Conservation (phyloP, 805 yeast genomes). For the Candida jianshihensis region DNA sequence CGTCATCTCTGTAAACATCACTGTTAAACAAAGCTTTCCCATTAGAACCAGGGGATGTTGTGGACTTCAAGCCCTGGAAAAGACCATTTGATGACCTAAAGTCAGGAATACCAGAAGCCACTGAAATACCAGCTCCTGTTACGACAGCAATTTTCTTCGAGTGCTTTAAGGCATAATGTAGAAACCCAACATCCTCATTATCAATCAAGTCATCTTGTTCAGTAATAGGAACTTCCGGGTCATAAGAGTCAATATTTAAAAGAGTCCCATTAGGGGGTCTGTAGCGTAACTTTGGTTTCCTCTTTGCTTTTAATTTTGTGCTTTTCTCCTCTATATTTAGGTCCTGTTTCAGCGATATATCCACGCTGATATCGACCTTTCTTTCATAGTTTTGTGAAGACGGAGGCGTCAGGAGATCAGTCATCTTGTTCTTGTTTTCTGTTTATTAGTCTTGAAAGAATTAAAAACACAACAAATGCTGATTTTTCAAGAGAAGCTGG, state of each 20-base stretch:
- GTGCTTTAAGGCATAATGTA: constrained; percentile 45
- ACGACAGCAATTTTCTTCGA: constrained; percentile 57
- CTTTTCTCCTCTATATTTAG: background rate
- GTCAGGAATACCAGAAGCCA: constrained; percentile 87
- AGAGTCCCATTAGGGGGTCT: constrained; percentile 42
- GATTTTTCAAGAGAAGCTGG: no score
- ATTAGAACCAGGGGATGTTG: constrained; percentile 29
- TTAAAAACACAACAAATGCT: no score
- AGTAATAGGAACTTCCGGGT: constrained; percentile 19
- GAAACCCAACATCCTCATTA: constrained; percentile 37
- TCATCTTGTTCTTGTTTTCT: no score
- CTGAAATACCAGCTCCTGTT: constrained; percentile 89
- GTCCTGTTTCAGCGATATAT: no score
- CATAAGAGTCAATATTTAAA: constrained; percentile 27
- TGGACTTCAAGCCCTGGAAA: constrained; percentile 44
- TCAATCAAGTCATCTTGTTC: constrained; percentile 28
- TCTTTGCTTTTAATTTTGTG: constrained; percentile 3
- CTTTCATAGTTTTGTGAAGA: constrained; percentile 1
- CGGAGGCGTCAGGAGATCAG: background rate
- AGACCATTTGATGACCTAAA: constrained; percentile 76
- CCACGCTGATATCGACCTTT: background rate
- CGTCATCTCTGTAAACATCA: constrained; percentile 59
- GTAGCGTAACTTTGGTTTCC: constrained; percentile 40
- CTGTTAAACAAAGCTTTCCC: constrained; percentile 79
- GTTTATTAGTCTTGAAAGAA: no score